Evolutionary conservation across 495 filamentous ascomycete species (phyloP).

Genomic region (Hyaloscypha bicolor): DNA sequence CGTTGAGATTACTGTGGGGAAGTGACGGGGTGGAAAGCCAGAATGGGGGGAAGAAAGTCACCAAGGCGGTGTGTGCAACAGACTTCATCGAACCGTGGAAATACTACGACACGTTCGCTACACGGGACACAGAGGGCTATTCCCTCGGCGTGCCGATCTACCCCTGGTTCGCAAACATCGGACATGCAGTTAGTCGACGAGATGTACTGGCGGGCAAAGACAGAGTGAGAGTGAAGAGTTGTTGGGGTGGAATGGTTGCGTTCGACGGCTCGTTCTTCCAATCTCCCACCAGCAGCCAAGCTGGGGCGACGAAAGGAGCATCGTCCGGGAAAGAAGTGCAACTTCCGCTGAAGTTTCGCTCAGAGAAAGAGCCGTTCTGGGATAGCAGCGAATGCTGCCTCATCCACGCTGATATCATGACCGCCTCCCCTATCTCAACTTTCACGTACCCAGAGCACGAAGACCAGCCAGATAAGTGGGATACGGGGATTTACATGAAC

Average conservation of each 20-base stretch:
- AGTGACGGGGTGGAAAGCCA: conserved; percentile 60
- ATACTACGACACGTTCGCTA: conserved; percentile 83
- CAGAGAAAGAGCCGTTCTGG: conserved; percentile 61
- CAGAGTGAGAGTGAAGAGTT: conserved; percentile 72
- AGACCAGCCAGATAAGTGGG: conserved; percentile 27
- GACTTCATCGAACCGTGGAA: conserved; percentile 79
- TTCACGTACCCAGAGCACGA: conserved; percentile 17
- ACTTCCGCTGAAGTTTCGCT: conserved; percentile 63
- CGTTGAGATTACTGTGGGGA: conserved; percentile 72
- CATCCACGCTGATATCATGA: conserved; percentile 70
- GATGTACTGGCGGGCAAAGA: conserved; percentile 66
- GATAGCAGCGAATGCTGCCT: conserved; percentile 82
- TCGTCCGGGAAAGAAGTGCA: not conserved
- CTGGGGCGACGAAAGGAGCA: conserved; percentile 18
- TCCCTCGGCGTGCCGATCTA: conserved; percentile 71
- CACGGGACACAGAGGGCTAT: conserved; percentile 73
- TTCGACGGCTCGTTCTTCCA: conserved; percentile 71
- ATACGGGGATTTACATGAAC: conserved; percentile 69
- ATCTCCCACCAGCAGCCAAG: conserved; percentile 4
- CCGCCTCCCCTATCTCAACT: conserved; percentile 27
- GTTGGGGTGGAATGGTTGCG: conserved; percentile 83
- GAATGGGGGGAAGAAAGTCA: conserved; percentile 57
- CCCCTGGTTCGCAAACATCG: conserved; percentile 70
- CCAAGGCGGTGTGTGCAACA: conserved; percentile 78
- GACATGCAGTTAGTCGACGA: conserved; percentile 54